Percentiles rank a stretch among this genome's conserved stretches.
Conservation (phyloP, 352 stramenopile genomes). For the Thalassiosira livingstoniorum region DNA sequence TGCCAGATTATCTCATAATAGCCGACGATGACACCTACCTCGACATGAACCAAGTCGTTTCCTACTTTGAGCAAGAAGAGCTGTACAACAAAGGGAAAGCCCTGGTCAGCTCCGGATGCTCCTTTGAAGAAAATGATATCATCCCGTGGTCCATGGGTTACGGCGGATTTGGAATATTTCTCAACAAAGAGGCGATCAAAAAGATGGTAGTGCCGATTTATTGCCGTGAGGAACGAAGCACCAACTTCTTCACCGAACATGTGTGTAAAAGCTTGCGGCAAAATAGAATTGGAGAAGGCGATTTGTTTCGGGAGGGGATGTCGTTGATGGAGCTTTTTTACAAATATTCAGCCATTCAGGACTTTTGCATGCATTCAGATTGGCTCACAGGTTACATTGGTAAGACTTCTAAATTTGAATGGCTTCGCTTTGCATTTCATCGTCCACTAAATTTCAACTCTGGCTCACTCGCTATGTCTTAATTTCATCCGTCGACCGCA, state of each 20-base stretch:
- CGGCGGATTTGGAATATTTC: slow-evolving; percentile 37
- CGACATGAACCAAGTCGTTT: slow-evolving; percentile 1
- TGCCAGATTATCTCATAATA: no score
- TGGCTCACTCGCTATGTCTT: no score
- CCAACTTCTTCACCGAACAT: background rate
- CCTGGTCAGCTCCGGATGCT: slow-evolving; percentile 2
- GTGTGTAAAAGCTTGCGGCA: slow-evolving; percentile 23
- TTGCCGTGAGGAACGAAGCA: background rate
- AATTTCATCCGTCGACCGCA: no score
- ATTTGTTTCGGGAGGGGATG: slow-evolving; percentile 31
- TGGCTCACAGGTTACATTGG: slow-evolving; percentile 27
- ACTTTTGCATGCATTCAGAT: slow-evolving; percentile 49
- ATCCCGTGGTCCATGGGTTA: slow-evolving; percentile 19
- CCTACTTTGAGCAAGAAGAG: slow-evolving; percentile 1
- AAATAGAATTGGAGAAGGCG: slow-evolving; percentile 36
- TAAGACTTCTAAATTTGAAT: no score
- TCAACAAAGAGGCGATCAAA: slow-evolving; percentile 33
- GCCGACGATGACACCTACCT: slow-evolving; percentile 25
- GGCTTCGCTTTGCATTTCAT: no score
- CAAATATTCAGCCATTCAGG: slow-evolving; percentile 31
- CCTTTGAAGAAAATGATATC: slow-evolving; percentile 9
- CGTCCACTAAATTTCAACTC: no score
- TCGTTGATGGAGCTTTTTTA: slow-evolving; percentile 44
- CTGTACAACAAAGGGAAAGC: background rate
- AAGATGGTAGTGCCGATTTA: slow-evolving; percentile 22